phyloP scores from a whole-genome alignment of 1,139 yeast species.

The Saccharomyces hybrid region DNA sequence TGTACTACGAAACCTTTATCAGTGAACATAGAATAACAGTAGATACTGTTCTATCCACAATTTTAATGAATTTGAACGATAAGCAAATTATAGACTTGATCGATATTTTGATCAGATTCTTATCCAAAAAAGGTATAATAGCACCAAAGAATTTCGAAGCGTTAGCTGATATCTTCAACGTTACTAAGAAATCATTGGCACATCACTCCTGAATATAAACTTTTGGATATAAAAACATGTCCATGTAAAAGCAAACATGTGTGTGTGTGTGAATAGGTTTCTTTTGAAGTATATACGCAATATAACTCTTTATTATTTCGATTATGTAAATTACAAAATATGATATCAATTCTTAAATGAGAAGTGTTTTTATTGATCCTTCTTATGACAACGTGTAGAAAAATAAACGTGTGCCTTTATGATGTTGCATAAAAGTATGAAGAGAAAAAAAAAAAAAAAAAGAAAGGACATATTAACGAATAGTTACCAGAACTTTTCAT shows the following conservation, averaged over 20 bases:
- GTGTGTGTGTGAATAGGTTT: neutral
- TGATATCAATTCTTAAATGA: neutral
- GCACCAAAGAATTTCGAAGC: slow-evolving; percentile 32
- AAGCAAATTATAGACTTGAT: slow-evolving; percentile 62
- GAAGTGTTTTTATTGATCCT: neutral
- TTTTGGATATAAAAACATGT: neutral
- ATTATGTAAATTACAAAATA: neutral
- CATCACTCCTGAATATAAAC: neutral
- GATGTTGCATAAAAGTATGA: neutral
- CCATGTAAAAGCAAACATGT: neutral
- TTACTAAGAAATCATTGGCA: slow-evolving; percentile 8
- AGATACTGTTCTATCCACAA: slow-evolving; percentile 66
- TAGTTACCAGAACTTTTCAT: neutral
- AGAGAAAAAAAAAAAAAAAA: neutral
- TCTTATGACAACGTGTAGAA: neutral
- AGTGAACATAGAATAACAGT: slow-evolving; percentile 65
- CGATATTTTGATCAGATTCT: slow-evolving; percentile 53
- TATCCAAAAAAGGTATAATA: slow-evolving; percentile 49
- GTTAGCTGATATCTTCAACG: slow-evolving; percentile 19
- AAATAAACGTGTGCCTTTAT: neutral
- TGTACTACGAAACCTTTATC: slow-evolving; percentile 88
- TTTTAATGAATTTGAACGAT: slow-evolving; percentile 61
- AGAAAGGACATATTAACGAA: neutral
- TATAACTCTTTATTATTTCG: neutral
- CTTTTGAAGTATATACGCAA: neutral